Evolutionary conservation across 495 filamentous ascomycete species (phyloP), one percentile per base, ranked within the genome.

Genomic region (Viridothelium virens): DNA sequence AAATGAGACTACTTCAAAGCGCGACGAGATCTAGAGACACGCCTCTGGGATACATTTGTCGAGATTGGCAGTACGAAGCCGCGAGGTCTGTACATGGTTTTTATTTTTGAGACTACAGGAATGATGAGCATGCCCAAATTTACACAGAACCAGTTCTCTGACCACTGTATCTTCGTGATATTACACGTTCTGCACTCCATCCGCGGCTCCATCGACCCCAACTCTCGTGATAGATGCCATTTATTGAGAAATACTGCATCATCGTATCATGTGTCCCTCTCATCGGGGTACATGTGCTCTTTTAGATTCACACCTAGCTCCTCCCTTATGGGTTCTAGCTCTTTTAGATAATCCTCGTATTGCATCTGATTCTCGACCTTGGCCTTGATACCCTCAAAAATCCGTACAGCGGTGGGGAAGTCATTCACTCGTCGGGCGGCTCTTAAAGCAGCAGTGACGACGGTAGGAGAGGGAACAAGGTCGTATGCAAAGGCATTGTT

Each of bases 401-500:
- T 87, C 68, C 94, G 87, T 71, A 97, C 94, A 70, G 94, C 95
- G 67, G 94, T 97, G 70, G 94, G 93, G 84, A 88, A 97, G 83
- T 99, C 94, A 81, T 99, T 96, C 75, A 99, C 95, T 77, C 94
- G 85, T 75, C 94, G 83, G 63, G 94, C 94, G 68, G 94, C 94
- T 77, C 84, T 87, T 64, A 99, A 84, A 65, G 94, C 94, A 71
- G 94, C 92, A 71, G 85, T 84, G 79, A 97, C 86, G 75, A 99
- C 95, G 72, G 91, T 87, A 63, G 93, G 86, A 63, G 93, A 92
- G 71, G 94, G 94, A 69, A 99, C 94, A 74, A 99, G 87, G 85
- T 99, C 94, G 87, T 99, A 99, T 77, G 94, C 94, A 81, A 99
- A 99, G 78, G 90, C 92, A 82, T 99, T 99, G 88, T 99, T 99